Evolutionary conservation across 176 grass and related monocot species (phyloP).

Genomic region (Triticum aestivum): IWGSC_CS_RefSeq_v2.1 NC_057805.1:380383441-380383940

Average conservation of each 20-base stretch:
- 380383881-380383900: slow-evolving; percentile 92
- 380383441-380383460: neutral
- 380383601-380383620: neutral
- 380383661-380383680: slow-evolving; percentile 4
- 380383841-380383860: slow-evolving; percentile 3
- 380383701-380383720: slow-evolving; percentile 97
- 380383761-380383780: slow-evolving; percentile 97
- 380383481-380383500: neutral
- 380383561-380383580: neutral
- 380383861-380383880: slow-evolving; percentile 47
- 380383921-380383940: slow-evolving; percentile 93
- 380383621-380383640: neutral
- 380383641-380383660: neutral
- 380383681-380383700: slow-evolving; percentile 65
- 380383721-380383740: slow-evolving; percentile 99
- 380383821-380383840: neutral
- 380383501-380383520: neutral
- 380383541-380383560: neutral
- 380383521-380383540: neutral
- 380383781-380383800: slow-evolving; percentile 78
- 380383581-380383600: neutral
- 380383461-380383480: neutral
- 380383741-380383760: slow-evolving; percentile 95
- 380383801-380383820: slow-evolving; percentile 13
- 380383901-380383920: slow-evolving; percentile 92